phyloP scores from a whole-genome alignment of 164 flowering plant genomes.

The Dillenia suffruticosa region DNA sequence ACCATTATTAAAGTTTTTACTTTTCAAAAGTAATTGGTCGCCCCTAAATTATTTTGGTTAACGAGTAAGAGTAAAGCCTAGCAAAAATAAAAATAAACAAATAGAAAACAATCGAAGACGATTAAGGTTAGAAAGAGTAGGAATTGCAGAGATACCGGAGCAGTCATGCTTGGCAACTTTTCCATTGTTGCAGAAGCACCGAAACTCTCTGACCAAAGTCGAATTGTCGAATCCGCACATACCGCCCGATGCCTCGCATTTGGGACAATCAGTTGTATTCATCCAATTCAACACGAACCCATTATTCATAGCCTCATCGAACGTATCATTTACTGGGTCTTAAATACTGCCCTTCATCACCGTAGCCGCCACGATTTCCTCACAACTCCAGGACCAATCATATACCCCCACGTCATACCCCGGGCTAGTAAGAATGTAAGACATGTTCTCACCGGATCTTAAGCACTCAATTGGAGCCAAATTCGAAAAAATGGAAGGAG shows the following conservation, averaged over 20 bases:
- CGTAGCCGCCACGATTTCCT: conserved; percentile 16
- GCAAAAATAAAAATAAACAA: no score
- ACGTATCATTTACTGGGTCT: background rate
- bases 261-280: background rate
- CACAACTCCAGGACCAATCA: conserved; percentile 15
- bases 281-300: conserved; percentile 19
- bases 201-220: background rate
- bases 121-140: background rate
- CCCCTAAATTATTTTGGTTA: no score
- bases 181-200: conserved; percentile 13
- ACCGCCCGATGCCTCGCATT: conserved; percentile 15
- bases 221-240: conserved; percentile 6
- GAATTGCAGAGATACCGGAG: background rate
- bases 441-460: background rate
- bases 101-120: background rate
- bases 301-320: conserved; percentile 3
- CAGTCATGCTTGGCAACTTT: background rate
- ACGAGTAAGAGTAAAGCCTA: no score
- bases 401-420: background rate
- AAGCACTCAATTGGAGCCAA: background rate
- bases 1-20: no score
- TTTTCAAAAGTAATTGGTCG: no score
- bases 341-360: conserved; percentile 1
- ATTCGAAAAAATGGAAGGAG: no score
- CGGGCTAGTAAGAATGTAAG: conserved; percentile 1